A percentile compares a stretch with the other conserved stretches of the same genome.
Evolutionary conservation across 73 alveolate genomes (phyloP).

Genomic region (Breviolum minutum): DNA sequence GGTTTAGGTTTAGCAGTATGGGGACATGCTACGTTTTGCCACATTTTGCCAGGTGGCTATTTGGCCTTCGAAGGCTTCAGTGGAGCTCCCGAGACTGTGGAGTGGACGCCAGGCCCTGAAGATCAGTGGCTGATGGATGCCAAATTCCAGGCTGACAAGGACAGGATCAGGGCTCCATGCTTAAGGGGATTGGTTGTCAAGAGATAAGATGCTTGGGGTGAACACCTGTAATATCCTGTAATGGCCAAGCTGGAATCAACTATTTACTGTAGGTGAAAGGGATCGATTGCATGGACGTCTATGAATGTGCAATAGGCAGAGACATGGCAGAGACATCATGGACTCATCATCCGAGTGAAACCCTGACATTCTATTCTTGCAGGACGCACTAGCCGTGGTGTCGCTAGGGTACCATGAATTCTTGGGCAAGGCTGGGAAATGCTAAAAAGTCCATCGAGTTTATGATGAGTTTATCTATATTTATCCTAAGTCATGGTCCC

Average conservation of each 20-base stretch:
- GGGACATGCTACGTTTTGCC: too few species aligned
- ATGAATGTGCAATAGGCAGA: too few species aligned
- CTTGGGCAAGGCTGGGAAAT: conserved; percentile 43
- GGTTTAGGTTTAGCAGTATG: too few species aligned
- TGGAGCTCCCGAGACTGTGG: not conserved
- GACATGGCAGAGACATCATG: too few species aligned
- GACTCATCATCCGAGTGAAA: too few species aligned
- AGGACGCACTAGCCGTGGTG: conserved; percentile 71
- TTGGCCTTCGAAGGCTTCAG: conserved; percentile 53
- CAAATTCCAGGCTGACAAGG: conserved; percentile 84
- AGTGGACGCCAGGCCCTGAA: conserved; percentile 69
- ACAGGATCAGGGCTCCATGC: not conserved
- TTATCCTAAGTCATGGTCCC: not conserved
- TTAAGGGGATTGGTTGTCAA: not conserved
- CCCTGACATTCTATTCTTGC: not conserved
- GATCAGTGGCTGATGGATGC: conserved; percentile 91
- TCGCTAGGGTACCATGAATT: conserved; percentile 68
- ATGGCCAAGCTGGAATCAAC: too few species aligned
- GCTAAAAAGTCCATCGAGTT: not conserved
- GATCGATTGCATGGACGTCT: too few species aligned
- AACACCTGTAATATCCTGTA: not conserved
- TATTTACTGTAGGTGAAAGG: too few species aligned
- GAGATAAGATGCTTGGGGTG: not conserved
- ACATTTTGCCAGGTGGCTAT: conserved; percentile 39
- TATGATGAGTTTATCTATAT: too few species aligned